Percentiles rank a stretch among this genome's conserved stretches.
Evolutionary conservation across 805 yeast species (phyloP).

Genomic region (Lachancea meyersii): DNA sequence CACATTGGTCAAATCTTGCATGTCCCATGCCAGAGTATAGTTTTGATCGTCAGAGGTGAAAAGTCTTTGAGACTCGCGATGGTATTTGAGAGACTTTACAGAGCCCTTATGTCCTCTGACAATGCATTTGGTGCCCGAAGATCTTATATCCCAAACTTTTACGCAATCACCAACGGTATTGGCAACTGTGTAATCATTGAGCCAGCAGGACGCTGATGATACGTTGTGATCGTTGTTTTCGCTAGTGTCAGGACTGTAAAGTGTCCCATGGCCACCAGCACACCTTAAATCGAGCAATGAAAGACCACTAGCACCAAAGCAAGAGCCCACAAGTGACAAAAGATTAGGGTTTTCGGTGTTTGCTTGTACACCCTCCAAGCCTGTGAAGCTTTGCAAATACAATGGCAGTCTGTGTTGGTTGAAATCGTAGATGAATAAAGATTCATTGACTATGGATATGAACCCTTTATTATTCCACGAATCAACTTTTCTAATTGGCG

Average conservation of each 20-base stretch:
- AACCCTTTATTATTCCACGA: constrained; percentile 33
- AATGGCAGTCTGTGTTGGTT: constrained; percentile 37
- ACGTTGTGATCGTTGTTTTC: constrained; percentile 7
- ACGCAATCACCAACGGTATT: constrained; percentile 19
- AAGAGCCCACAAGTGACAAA: constrained; percentile 46
- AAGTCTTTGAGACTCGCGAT: constrained; percentile 12
- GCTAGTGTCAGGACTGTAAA: constrained; percentile 20
- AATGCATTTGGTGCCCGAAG: constrained; percentile 17
- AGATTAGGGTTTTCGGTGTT: constrained; percentile 38
- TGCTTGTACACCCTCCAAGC: constrained; percentile 20
- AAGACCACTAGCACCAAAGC: constrained; percentile 68
- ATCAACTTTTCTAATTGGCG: constrained; percentile 20
- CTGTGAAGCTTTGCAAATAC: constrained; percentile 21
- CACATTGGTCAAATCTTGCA: constrained; percentile 14
- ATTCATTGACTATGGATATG: constrained; percentile 59
- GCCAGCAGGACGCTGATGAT: constrained; percentile 21
- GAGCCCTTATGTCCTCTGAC: constrained; percentile 22
- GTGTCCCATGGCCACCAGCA: constrained; percentile 13
- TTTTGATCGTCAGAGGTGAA: constrained; percentile 23
- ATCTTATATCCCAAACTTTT: constrained; percentile 26
- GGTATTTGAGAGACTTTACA: constrained; percentile 15
- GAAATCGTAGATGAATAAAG: constrained; percentile 72
- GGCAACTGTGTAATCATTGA: constrained; percentile 20
- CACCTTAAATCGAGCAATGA: constrained; percentile 66
- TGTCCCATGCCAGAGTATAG: constrained; percentile 25